Evolutionary conservation across 176 grass and related monocot genomes (phyloP).

Genomic region (Oryza nivara): DNA sequence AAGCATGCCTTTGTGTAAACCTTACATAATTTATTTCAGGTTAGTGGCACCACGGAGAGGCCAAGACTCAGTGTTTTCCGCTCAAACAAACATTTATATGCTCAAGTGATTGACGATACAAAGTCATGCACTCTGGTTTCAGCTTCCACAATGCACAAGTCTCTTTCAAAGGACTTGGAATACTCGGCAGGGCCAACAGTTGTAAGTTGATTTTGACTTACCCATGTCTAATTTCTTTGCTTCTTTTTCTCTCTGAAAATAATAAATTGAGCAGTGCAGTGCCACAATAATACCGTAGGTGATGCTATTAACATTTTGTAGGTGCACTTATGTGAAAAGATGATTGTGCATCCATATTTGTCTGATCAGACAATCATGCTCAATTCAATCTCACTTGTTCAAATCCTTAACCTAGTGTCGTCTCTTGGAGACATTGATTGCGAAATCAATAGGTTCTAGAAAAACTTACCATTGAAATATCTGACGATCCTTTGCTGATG

Average conservation of each 20-base stretch:
- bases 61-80: slow-evolving; percentile 80
- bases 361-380: background rate
- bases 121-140: slow-evolving; percentile 88
- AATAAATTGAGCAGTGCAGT: background rate
- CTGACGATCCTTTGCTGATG: background rate
- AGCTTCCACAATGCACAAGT: slow-evolving; percentile 92
- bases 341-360: background rate
- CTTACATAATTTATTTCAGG: slow-evolving; percentile 47
- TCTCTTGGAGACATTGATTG: background rate
- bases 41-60: slow-evolving; percentile 78
- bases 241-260: background rate
- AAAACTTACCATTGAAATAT: background rate
- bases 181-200: slow-evolving; percentile 85
- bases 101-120: slow-evolving; percentile 93
- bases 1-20: background rate
- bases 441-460: background rate
- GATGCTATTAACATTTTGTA: background rate
- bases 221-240: background rate
- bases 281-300: background rate
- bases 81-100: slow-evolving; percentile 89
- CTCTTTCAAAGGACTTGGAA: slow-evolving; percentile 59
- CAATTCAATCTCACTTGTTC: background rate
- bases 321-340: background rate
- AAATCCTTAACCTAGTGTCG: background rate
- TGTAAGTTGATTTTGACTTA: slow-evolving; percentile 57